Percentiles rank a stretch among this genome's conserved stretches.
These are phyloP conservation scores for Xylariaceae sp. DNA, from an alignment of 2,329 filamentous ascomycete species.

Conservation along the genomic window DNA sequence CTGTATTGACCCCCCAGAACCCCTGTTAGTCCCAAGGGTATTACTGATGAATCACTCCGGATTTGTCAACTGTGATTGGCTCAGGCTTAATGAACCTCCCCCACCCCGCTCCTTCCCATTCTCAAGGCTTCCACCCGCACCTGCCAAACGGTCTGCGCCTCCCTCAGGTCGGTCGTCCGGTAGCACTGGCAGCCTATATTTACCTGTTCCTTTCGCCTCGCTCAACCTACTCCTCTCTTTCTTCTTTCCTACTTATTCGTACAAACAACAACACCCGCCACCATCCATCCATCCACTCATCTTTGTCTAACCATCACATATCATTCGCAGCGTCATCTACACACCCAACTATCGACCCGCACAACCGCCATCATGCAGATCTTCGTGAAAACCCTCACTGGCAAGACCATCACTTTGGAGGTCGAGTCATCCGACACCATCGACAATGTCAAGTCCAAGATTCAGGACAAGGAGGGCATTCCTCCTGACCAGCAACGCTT, in stretches of 20 bases:
- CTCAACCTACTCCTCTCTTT: conserved; percentile 11
- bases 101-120: conserved; percentile 35
- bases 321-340: conserved; percentile 26
- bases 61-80: conserved; percentile 33
- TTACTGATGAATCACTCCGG: conserved; percentile 40
- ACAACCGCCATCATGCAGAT: conserved; percentile 79
- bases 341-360: conserved; percentile 28
- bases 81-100: not conserved
- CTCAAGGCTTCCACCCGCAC: conserved; percentile 41
- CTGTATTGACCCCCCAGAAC: conserved; percentile 12
- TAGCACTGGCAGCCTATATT: conserved; percentile 32
- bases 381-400: conserved; percentile 97
- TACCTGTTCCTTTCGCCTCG: conserved; percentile 27
- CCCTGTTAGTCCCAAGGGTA: conserved; percentile 7
- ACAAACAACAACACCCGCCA: conserved; percentile 19
- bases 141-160: conserved; percentile 38
- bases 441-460: conserved; percentile 89
- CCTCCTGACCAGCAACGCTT: conserved; percentile 84
- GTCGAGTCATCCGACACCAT: conserved; percentile 81
- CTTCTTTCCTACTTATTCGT: conserved; percentile 19
- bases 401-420: conserved; percentile 86
- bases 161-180: conserved; percentile 20
- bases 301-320: conserved; percentile 16
- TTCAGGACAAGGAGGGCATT: conserved; percentile 90
- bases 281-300: conserved; percentile 17